Conservation (phyloP, 2,329 filamentous ascomycete species). For the Clarireedia sp. region DNA sequence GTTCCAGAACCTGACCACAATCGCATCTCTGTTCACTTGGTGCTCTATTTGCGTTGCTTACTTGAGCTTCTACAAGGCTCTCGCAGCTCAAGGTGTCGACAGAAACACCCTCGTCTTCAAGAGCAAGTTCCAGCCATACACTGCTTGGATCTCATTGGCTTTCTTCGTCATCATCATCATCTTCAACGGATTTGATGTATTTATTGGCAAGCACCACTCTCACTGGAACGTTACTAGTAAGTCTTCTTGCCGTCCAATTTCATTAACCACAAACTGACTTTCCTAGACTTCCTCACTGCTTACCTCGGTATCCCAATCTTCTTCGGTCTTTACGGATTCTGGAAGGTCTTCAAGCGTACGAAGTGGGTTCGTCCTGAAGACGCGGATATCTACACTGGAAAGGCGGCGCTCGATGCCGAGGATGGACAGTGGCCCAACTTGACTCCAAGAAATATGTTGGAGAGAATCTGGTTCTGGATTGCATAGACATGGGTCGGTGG, state of each 20-base stretch:
- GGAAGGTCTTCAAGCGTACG: conserved; percentile 63
- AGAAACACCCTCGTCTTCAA: conserved; percentile 63
- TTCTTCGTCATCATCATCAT: conserved; percentile 65
- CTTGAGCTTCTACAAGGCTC: conserved; percentile 62
- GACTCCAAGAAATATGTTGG: conserved; percentile 34
- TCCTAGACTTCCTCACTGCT: conserved; percentile 62
- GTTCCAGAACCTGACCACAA: conserved; percentile 53
- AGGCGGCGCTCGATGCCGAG: conserved; percentile 37
- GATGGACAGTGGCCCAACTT: conserved; percentile 34
- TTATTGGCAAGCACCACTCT: conserved; percentile 47
- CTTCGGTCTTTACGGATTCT: conserved; percentile 59
- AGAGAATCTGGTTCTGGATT: conserved; percentile 40
- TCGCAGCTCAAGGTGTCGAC: conserved; percentile 60
- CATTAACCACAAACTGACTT: conserved; percentile 42
- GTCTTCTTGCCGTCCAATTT: neutral
- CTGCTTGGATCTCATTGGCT: conserved; percentile 55
- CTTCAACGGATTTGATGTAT: conserved; percentile 69
- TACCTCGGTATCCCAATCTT: conserved; percentile 70
- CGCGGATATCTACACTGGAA: conserved; percentile 38
- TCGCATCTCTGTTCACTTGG: conserved; percentile 69
- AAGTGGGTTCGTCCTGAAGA: conserved; percentile 33
- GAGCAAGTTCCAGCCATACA: conserved; percentile 61
- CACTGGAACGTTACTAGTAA: conserved; percentile 55
- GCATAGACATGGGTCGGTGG: conserved; percentile 25
- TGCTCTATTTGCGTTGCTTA: conserved; percentile 63